A percentile compares a stretch with the other conserved stretches of the same genome.
phyloP scores from a whole-genome alignment of 495 filamentous ascomycete genomes.

The Aspergillus haitiensis region DNA sequence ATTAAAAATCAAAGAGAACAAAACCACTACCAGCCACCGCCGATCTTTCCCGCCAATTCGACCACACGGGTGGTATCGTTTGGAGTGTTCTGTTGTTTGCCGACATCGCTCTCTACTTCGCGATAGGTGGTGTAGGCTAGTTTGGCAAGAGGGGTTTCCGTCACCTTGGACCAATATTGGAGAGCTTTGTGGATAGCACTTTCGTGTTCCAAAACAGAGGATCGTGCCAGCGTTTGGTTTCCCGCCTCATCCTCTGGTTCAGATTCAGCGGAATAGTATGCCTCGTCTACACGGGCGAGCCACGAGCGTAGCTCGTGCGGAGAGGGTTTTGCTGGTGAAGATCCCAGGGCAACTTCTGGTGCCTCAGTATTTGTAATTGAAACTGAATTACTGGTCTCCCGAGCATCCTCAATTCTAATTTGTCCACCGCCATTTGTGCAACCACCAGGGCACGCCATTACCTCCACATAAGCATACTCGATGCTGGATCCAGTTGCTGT shows the following conservation, averaged over 20 bases:
- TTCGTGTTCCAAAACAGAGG: constrained; percentile 35
- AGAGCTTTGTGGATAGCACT: constrained; percentile 55
- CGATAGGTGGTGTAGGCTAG: constrained; percentile 84
- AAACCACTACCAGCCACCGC: constrained; percentile 81
- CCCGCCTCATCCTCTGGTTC: constrained; percentile 40
- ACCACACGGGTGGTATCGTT: constrained; percentile 77
- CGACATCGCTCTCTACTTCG: constrained; percentile 91
- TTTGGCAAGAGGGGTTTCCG: constrained; percentile 67
- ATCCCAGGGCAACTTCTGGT: constrained; percentile 26
- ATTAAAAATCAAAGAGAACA: background rate
- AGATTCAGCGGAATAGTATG: constrained; percentile 83
- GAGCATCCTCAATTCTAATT: constrained; percentile 79
- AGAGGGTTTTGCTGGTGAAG: constrained; percentile 51
- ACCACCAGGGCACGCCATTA: constrained; percentile 97
- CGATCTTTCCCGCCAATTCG: constrained; percentile 87
- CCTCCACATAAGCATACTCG: constrained; percentile 89
- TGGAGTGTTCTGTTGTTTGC: constrained; percentile 60
- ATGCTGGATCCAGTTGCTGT: constrained; percentile 40
- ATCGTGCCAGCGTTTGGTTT: constrained; percentile 3
- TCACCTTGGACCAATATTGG: constrained; percentile 69
- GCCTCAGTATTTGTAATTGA: background rate
- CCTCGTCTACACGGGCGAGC: constrained; percentile 85
- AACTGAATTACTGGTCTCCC: constrained; percentile 21
- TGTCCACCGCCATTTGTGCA: constrained; percentile 98
- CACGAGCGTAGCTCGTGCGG: constrained; percentile 79